A percentile compares a stretch with the other conserved stretches of the same genome.
Conservation (phyloP, 1,284 basidiomycete genomes). For the Apiotrichum veenhuisii region DNA sequence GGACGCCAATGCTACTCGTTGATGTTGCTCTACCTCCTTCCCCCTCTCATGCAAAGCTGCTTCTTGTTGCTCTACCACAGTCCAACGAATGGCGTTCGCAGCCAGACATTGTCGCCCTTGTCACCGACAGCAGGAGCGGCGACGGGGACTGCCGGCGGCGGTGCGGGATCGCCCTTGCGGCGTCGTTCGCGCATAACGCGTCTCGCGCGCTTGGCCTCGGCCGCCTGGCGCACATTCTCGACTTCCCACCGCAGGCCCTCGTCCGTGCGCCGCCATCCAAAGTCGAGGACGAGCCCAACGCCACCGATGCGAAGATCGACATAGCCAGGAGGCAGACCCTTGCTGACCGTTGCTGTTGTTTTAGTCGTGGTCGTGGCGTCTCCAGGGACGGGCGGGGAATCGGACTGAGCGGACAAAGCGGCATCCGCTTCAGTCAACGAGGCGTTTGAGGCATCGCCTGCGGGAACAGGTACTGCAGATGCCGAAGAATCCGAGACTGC, state of each 20-base stretch:
- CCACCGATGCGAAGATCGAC: slow-evolving; percentile 34
- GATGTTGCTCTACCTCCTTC: not conserved
- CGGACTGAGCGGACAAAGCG: not conserved
- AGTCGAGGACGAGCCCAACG: slow-evolving; percentile 38
- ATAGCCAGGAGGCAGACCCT: slow-evolving; percentile 26
- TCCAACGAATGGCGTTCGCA: slow-evolving; percentile 8
- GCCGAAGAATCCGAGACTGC: not conserved
- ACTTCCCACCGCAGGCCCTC: slow-evolving; percentile 40
- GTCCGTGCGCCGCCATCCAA: slow-evolving; percentile 34
- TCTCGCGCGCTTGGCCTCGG: slow-evolving; percentile 2
- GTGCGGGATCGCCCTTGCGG: not conserved
- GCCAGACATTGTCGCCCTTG: slow-evolving; percentile 3
- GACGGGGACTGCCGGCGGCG: not conserved
- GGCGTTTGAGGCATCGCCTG: not conserved
- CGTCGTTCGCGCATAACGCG: not conserved
- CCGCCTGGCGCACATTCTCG: slow-evolving; percentile 17
- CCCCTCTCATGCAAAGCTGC: not conserved
- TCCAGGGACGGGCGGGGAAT: no score
- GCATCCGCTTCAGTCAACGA: not conserved
- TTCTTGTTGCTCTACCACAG: slow-evolving; percentile 7
- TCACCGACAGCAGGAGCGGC: not conserved
- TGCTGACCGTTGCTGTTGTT: no score
- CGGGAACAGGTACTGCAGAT: not conserved
- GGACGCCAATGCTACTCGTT: not conserved
- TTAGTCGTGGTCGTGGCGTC: not conserved